Conservation (phyloP, 257 asterid genomes). For the Gynochthodes officinalis region DNA sequence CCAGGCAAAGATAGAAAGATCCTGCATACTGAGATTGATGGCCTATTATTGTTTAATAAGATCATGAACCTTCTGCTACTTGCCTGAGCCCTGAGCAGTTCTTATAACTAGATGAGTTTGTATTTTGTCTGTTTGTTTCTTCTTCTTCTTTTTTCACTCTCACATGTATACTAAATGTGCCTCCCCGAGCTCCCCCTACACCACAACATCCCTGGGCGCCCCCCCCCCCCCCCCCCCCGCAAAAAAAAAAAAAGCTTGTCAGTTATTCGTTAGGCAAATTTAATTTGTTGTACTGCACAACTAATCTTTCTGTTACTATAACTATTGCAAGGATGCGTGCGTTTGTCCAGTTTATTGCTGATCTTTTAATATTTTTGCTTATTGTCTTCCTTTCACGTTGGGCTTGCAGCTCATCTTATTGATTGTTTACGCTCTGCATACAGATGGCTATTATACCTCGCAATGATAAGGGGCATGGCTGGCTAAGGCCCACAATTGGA, state of each 20-base stretch:
- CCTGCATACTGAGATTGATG: neutral
- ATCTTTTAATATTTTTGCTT: neutral
- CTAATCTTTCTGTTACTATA: too few species aligned
- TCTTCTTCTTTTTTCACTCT: neutral
- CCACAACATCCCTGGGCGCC: too few species aligned
- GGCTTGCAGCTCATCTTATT: neutral
- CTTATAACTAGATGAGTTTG: neutral
- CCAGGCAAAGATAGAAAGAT: neutral
- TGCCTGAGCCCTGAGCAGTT: too few species aligned
- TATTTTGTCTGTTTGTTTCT: neutral
- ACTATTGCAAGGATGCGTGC: neutral
- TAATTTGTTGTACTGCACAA: too few species aligned
- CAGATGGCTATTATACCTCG: conserved; percentile 91
- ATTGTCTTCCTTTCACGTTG: neutral
- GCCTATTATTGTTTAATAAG: neutral
- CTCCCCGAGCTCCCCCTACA: too few species aligned
- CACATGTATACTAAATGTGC: neutral
- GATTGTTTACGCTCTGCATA: conserved; percentile 9
- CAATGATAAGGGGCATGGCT: conserved; percentile 74
- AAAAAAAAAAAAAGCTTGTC: too few species aligned
- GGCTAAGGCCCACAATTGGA: conserved; percentile 89
- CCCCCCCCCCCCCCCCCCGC: too few species aligned
- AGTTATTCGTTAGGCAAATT: too few species aligned
- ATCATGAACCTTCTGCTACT: neutral
- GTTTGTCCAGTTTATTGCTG: neutral